A percentile compares a stretch with the other conserved stretches of the same genome.
Conservation (phyloP, 2,329 filamentous ascomycete genomes). For the Reticulascus tulasneorum region DNA sequence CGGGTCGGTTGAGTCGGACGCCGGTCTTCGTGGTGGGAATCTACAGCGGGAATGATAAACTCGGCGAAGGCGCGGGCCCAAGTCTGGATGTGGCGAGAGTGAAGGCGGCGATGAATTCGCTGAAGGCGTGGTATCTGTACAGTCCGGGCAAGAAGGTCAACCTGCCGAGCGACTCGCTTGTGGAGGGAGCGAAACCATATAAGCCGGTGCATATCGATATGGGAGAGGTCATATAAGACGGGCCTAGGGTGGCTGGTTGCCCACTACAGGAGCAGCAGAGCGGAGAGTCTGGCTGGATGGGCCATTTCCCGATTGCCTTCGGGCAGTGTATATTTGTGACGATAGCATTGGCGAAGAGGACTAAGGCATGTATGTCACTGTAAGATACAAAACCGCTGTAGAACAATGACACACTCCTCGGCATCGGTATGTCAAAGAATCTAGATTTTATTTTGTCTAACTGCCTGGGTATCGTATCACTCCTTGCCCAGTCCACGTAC, state of each 20-base stretch:
- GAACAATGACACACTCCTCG: constrained; percentile 23
- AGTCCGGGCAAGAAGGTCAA: constrained; percentile 64
- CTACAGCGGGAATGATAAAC: constrained; percentile 83
- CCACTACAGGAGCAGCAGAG: not conserved
- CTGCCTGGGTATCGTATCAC: no score
- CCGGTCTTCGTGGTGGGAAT: constrained; percentile 94
- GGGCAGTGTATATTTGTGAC: constrained; percentile 14
- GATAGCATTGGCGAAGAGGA: constrained; percentile 6
- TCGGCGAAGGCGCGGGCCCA: constrained; percentile 83
- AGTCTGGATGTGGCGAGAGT: constrained; percentile 73
- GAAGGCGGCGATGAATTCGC: constrained; percentile 75
- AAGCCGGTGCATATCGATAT: constrained; percentile 65
- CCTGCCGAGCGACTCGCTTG: constrained; percentile 67
- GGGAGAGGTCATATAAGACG: constrained; percentile 59
- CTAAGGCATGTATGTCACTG: constrained; percentile 19
- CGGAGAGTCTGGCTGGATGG: not conserved
- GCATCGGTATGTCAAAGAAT: constrained; percentile 5
- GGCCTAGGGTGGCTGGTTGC: not conserved
- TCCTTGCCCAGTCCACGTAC: no score
- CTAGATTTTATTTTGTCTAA: constrained; percentile 7
- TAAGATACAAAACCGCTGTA: constrained; percentile 36
- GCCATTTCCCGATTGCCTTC: constrained; percentile 7
- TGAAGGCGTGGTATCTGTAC: constrained; percentile 97
- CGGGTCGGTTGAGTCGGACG: constrained; percentile 75
- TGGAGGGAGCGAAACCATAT: constrained; percentile 58